phyloP scores from a whole-genome alignment of 1,139 yeast species.

The Geotrichum australiense region DNA sequence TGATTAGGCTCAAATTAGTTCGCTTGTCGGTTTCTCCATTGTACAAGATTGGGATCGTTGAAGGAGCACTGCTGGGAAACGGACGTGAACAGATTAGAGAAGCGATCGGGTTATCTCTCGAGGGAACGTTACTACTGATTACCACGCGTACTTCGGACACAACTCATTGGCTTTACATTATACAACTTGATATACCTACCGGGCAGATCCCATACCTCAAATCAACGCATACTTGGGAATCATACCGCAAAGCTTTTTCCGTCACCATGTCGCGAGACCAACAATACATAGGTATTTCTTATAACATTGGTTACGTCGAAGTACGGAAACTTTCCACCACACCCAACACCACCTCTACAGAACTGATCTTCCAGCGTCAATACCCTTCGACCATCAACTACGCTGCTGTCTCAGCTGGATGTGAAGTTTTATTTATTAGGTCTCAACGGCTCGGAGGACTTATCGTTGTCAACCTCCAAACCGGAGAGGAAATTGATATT shows the following conservation, averaged over 20 bases:
- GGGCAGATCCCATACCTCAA: constrained; percentile 10
- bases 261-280: constrained; percentile 16
- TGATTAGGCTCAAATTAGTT: constrained; percentile 13
- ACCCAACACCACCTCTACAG: constrained; percentile 1
- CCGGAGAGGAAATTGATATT: constrained; percentile 28
- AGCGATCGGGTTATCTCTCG: constrained; percentile 15
- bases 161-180: constrained; percentile 13
- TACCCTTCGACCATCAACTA: constrained; percentile 30
- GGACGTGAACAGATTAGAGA: too few species aligned
- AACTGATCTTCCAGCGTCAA: constrained; percentile 22
- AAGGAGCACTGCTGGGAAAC: too few species aligned
- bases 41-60: too few species aligned
- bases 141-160: constrained; percentile 12
- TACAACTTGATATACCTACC: constrained; percentile 6
- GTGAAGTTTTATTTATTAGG: constrained; percentile 28
- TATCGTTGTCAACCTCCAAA: constrained; percentile 25
- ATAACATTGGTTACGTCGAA: constrained; percentile 18
- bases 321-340: constrained; percentile 8
- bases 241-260: constrained; percentile 12
- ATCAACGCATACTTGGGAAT: constrained; percentile 13
- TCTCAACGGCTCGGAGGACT: constrained; percentile 31
- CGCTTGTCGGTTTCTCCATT: constrained; percentile 13
- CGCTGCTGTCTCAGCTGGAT: constrained; percentile 26
- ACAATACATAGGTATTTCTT: constrained; percentile 14
- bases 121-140: constrained; percentile 13